These are phyloP conservation scores for Komagataella kurtzmanii DNA, from an alignment of 805 yeast genomes.

Conservation along the genomic window DNA sequence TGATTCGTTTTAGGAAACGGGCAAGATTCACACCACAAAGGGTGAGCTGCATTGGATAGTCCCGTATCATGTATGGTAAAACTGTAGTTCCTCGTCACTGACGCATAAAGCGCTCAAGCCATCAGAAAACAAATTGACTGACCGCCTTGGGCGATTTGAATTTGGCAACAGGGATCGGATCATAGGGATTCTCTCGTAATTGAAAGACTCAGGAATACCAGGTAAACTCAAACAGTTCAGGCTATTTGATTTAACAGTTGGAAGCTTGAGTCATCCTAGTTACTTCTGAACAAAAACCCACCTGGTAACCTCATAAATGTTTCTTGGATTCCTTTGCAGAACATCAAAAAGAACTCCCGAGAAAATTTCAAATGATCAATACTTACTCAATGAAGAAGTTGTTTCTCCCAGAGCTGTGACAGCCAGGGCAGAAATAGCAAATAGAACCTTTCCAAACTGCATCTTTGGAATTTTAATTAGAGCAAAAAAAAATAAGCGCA, in stretches of 20 bases:
- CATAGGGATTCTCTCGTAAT: not conserved
- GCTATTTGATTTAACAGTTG: not conserved
- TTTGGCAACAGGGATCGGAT: not conserved
- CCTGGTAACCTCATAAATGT: not conserved
- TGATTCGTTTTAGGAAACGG: not conserved
- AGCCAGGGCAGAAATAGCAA: slow-evolving; percentile 34
- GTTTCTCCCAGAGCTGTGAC: slow-evolving; percentile 30
- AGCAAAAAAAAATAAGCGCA: slow-evolving; percentile 4
- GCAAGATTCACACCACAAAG: slow-evolving; percentile 2
- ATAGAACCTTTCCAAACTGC: slow-evolving; percentile 39
- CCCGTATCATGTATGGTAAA: not conserved
- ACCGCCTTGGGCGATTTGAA: not conserved
- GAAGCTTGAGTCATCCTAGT: not conserved
- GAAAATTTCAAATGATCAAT: slow-evolving; percentile 5
- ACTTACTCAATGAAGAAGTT: slow-evolving; percentile 24
- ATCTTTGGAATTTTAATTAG: slow-evolving; percentile 14
- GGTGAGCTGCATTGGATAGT: not conserved
- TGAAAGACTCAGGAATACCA: not conserved
- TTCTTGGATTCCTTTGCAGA: not conserved
- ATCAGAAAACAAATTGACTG: not conserved
- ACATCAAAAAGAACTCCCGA: not conserved
- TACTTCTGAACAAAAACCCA: not conserved
- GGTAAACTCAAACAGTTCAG: not conserved
- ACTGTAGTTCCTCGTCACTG: not conserved
- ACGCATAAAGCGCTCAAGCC: not conserved